These are phyloP conservation scores for Clonostachys rhizophaga DNA, from an alignment of 2,329 filamentous ascomycete genomes.

Conservation along the genomic window DNA sequence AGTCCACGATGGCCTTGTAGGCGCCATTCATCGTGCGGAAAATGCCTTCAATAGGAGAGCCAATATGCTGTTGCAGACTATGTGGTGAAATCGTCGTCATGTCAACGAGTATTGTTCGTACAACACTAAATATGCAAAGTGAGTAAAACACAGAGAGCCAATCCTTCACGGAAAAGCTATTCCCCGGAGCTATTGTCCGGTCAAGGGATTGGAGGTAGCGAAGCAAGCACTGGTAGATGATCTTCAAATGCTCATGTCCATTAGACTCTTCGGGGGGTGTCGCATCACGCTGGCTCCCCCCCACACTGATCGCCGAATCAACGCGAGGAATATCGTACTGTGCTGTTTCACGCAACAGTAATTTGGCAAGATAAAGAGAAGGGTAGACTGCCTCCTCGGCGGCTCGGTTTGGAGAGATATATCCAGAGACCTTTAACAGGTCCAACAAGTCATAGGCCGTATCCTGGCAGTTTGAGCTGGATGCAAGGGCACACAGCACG, in stretches of 20 bases:
- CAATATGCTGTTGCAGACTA: neutral
- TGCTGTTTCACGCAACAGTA: conserved; percentile 48
- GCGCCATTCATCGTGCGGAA: conserved; percentile 34
- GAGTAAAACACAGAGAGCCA: conserved; percentile 50
- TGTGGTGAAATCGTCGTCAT: conserved; percentile 16
- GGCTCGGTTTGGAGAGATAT: conserved; percentile 40
- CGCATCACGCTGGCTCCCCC: conserved; percentile 5
- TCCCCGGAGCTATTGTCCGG: conserved; percentile 28
- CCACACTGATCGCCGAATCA: conserved; percentile 9
- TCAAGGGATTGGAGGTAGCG: conserved; percentile 51
- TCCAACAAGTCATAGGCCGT: conserved; percentile 47
- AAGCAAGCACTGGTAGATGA: conserved; percentile 43
- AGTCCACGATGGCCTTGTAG: conserved; percentile 44
- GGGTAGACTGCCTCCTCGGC: conserved; percentile 44
- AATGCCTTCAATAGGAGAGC: neutral
- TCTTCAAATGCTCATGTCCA: conserved; percentile 37
- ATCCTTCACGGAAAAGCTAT: conserved; percentile 30
- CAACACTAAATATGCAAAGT: conserved; percentile 54
- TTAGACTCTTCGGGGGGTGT: conserved; percentile 35
- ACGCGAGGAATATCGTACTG: conserved; percentile 48
- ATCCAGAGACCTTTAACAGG: conserved; percentile 44
- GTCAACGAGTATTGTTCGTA: conserved; percentile 46
- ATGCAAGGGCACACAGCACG: conserved; percentile 42
- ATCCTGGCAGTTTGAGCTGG: conserved; percentile 44
- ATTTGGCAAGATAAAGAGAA: conserved; percentile 46